These are phyloP conservation scores for Aspergillus bertholletiae DNA, from an alignment of 495 filamentous ascomycete genomes.

Conservation along the genomic window DNA sequence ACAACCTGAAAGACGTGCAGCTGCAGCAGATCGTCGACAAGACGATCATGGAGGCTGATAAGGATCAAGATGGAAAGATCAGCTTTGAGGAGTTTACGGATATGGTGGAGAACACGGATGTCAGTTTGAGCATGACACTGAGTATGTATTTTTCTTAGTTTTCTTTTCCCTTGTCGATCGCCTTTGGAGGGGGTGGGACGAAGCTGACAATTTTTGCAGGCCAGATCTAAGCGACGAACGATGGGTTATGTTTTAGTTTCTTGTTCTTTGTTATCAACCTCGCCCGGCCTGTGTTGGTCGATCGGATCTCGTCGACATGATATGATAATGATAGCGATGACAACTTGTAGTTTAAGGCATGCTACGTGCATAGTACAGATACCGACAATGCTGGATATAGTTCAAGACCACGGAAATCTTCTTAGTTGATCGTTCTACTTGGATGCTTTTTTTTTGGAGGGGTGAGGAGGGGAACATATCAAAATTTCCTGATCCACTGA, in stretches of 20 bases:
- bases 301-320: constrained; percentile 1
- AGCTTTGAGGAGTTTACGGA: constrained; percentile 98
- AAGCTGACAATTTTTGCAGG: constrained; percentile 27
- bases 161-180: background rate
- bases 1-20: constrained; percentile 98
- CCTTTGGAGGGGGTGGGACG: background rate
- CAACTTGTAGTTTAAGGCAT: constrained; percentile 9
- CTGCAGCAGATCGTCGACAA: constrained; percentile 95
- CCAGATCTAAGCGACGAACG: constrained; percentile 26
- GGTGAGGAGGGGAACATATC: no score
- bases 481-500: no score
- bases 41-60: constrained; percentile 99
- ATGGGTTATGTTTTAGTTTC: background rate
- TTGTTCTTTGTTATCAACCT: background rate
- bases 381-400: background rate
- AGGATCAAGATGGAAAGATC: constrained; percentile 95
- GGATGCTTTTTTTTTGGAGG: background rate
- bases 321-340: constrained; percentile 17
- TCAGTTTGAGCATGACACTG: constrained; percentile 97
- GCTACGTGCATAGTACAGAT: background rate
- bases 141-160: constrained; percentile 51
- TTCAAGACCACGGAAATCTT: background rate
- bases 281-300: background rate
- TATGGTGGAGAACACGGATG: constrained; percentile 98
- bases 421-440: background rate